Conservation (phyloP, 768 basidiomycete genomes). For the Boletus tomentosulus region DNA sequence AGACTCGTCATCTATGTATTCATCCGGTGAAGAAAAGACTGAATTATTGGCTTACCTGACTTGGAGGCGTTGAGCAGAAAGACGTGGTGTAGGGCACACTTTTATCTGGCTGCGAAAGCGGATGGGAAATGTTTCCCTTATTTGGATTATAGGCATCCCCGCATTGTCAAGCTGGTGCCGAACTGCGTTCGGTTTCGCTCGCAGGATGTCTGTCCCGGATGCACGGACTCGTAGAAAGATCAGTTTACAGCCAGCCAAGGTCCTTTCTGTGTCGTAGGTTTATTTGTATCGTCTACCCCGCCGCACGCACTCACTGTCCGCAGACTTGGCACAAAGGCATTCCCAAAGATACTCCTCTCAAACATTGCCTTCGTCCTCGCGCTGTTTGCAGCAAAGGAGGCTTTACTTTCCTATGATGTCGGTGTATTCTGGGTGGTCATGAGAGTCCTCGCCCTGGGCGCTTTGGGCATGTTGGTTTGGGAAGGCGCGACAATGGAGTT, state of each 20-base stretch:
- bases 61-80: slow-evolving; percentile 2
- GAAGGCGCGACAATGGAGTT: slow-evolving; percentile 52
- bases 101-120: slow-evolving; percentile 3
- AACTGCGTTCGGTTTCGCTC: slow-evolving; percentile 7
- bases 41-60: slow-evolving; percentile 19
- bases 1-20: slow-evolving; percentile 77
- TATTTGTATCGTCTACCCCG: slow-evolving; percentile 1
- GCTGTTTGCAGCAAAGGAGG: slow-evolving; percentile 61
- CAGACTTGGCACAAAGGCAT: slow-evolving; percentile 50
- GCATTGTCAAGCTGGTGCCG: background rate
- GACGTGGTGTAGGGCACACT: slow-evolving; percentile 11
- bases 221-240: slow-evolving; percentile 64
- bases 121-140: slow-evolving; percentile 20
- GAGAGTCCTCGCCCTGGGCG: slow-evolving; percentile 68
- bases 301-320: slow-evolving; percentile 1
- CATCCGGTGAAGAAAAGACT: slow-evolving; percentile 36
- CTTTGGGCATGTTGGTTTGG: slow-evolving; percentile 61
- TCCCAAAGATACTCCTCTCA: slow-evolving; percentile 55
- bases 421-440: slow-evolving; percentile 76
- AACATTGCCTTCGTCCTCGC: slow-evolving; percentile 63
- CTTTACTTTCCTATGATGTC: slow-evolving; percentile 60
- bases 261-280: slow-evolving; percentile 52
- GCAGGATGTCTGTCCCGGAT: slow-evolving; percentile 58
- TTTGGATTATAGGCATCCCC: slow-evolving; percentile 3
- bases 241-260: slow-evolving; percentile 51